Conservation (phyloP, 2,329 filamentous ascomycete genomes). For the Ustilaginoidea virens region DNA sequence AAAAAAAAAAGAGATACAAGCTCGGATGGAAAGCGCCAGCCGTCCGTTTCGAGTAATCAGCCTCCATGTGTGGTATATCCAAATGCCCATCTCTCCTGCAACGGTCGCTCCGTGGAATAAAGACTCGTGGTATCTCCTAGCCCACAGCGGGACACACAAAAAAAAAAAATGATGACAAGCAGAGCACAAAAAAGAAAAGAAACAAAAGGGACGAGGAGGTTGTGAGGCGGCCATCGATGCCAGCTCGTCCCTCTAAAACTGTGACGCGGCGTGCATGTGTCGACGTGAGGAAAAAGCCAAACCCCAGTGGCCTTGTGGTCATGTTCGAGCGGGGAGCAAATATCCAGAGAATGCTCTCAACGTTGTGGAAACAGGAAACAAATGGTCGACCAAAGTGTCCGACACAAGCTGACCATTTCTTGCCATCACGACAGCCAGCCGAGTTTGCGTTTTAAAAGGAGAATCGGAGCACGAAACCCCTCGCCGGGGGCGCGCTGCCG, state of each 20-base stretch:
- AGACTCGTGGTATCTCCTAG: constrained; percentile 3
- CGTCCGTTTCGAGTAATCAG: background rate
- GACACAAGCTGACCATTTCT: no score
- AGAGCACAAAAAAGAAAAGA: background rate
- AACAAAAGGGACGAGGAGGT: no score
- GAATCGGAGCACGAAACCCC: constrained; percentile 8
- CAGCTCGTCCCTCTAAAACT: background rate
- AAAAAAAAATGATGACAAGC: no score
- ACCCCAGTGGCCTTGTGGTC: constrained; percentile 1
- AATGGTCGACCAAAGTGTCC: no score
- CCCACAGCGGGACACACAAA: no score
- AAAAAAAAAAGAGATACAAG: constrained; percentile 1
- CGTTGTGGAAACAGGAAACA: background rate
- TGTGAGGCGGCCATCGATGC: no score
- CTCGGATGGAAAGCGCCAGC: no score
- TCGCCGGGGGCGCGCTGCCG: constrained; percentile 1
- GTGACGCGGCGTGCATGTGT: no score
- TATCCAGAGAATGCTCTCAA: background rate
- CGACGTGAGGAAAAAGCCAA: no score
- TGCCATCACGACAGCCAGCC: no score
- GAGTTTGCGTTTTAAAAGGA: constrained; percentile 6
- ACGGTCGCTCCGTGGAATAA: constrained; percentile 1
- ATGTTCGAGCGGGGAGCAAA: background rate
- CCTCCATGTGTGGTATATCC: constrained; percentile 3
- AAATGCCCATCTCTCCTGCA: background rate